These are phyloP conservation scores for Termitomyces eurrhizus DNA, from an alignment of 768 basidiomycete species.

Conservation along the genomic window DNA sequence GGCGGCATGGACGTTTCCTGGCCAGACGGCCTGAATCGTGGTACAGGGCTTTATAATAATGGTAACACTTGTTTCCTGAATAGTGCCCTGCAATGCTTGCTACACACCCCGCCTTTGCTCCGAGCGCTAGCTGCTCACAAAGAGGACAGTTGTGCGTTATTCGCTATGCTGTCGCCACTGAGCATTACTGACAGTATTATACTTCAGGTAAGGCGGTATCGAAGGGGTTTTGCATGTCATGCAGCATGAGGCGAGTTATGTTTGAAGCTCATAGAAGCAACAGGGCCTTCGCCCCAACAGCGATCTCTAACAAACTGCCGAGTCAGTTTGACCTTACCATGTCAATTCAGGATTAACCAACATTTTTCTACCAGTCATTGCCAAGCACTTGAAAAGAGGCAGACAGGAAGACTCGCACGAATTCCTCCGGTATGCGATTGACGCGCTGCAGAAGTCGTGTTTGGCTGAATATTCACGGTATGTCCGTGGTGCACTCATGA, in stretches of 20 bases:
- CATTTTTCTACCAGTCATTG: slow-evolving; percentile 56
- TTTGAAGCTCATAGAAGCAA: slow-evolving; percentile 44
- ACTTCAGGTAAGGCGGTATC: slow-evolving; percentile 33
- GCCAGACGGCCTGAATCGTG: slow-evolving; percentile 47
- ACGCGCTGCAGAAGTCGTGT: slow-evolving; percentile 84
- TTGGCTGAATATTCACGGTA: slow-evolving; percentile 70
- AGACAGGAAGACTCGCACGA: slow-evolving; percentile 98
- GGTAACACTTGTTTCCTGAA: slow-evolving; percentile 98
- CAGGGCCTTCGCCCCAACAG: slow-evolving; percentile 56
- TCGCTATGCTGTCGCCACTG: not conserved
- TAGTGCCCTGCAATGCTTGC: slow-evolving; percentile 86
- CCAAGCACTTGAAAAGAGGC: slow-evolving; percentile 87
- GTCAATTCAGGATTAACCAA: slow-evolving; percentile 2
- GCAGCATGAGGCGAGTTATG: slow-evolving; percentile 59
- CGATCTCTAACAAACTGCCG: slow-evolving; percentile 66
- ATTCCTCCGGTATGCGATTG: slow-evolving; percentile 91
- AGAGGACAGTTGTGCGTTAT: slow-evolving; percentile 56
- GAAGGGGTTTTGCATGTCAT: slow-evolving; percentile 76
- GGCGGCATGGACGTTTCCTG: slow-evolving; percentile 60
- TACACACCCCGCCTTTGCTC: slow-evolving; percentile 89
- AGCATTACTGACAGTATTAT: slow-evolving; percentile 2
- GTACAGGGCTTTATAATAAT: slow-evolving; percentile 71
- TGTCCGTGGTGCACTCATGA: slow-evolving; percentile 23
- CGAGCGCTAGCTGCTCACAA: slow-evolving; percentile 51
- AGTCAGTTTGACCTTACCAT: slow-evolving; percentile 37